A percentile compares a stretch with the other conserved stretches of the same genome.
These are phyloP conservation scores for Erythrophleum ivorense DNA, from an alignment of 331 rosid species.

Conservation along the genomic window DNA sequence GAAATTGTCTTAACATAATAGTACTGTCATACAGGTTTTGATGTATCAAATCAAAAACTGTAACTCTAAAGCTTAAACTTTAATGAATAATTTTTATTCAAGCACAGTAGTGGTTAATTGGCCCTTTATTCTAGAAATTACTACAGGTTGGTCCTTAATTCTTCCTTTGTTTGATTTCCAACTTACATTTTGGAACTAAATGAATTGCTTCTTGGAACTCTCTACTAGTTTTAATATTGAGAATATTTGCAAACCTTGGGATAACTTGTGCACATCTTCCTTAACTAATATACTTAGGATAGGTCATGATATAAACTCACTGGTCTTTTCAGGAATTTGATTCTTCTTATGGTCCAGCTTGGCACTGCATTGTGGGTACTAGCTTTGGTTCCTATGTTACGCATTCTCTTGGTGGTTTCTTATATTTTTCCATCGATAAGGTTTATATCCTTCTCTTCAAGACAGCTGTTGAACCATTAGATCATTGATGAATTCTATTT, in stretches of 20 bases:
- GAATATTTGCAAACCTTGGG: neutral
- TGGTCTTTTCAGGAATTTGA: constrained; percentile 80
- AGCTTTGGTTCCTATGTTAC: constrained; percentile 99
- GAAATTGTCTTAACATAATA: neutral
- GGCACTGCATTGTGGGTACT: constrained; percentile 99
- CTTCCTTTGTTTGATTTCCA: neutral
- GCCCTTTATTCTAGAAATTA: neutral
- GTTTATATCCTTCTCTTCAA: constrained; percentile 94
- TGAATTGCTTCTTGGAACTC: neutral
- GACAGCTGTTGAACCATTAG: constrained; percentile 89
- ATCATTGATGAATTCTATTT: constrained; percentile 50
- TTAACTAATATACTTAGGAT: neutral
- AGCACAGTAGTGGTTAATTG: neutral
- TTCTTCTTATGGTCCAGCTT: constrained; percentile 87
- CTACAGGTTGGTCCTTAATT: neutral
- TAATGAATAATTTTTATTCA: neutral
- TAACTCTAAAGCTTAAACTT: neutral
- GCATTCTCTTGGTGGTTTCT: constrained; percentile 86
- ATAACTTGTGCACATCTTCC: neutral
- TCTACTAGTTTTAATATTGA: neutral
- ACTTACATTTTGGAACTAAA: neutral
- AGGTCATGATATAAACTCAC: constrained; percentile 21
- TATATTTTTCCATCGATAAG: constrained; percentile 96
- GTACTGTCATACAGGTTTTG: neutral
- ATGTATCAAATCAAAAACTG: neutral